A percentile compares a stretch with the other conserved stretches of the same genome.
Evolutionary conservation across 2,329 filamentous ascomycete genomes (phyloP).

Genomic region (Dactylellina haptotyla): DNA sequence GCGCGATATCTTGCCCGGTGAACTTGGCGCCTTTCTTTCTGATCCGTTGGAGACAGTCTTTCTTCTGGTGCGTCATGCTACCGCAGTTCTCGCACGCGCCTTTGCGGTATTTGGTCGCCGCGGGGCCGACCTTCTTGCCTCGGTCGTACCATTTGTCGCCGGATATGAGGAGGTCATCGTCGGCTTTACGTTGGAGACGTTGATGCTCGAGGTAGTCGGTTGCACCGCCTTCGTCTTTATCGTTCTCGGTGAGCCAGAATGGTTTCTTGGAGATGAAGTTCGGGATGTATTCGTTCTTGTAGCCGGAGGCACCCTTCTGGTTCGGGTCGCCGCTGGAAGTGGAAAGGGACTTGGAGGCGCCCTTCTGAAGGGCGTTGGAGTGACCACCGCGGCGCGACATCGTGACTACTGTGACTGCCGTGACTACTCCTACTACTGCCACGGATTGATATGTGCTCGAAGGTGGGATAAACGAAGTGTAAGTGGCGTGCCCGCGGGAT

Average conservation of each 20-base stretch:
- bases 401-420: no score
- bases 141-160: constrained; percentile 92
- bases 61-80: constrained; percentile 93
- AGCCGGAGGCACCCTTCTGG: constrained; percentile 50
- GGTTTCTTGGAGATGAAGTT: constrained; percentile 97
- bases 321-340: constrained; percentile 26
- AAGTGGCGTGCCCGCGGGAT: background rate
- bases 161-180: constrained; percentile 65
- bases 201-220: constrained; percentile 95
- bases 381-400: constrained; percentile 43
- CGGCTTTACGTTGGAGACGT: constrained; percentile 76
- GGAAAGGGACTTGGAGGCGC: constrained; percentile 13
- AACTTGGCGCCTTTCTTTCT: constrained; percentile 89
- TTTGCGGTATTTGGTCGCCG: constrained; percentile 96
- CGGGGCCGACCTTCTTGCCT: constrained; percentile 82
- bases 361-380: constrained; percentile 24
- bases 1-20: constrained; percentile 92
- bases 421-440: no score
- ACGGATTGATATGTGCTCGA: no score
- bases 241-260: constrained; percentile 87
- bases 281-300: constrained; percentile 96
- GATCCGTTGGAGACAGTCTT: constrained; percentile 89
- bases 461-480: no score
- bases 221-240: constrained; percentile 68
- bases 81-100: constrained; percentile 99